Evolutionary conservation across 208 protist species (phyloP).

Genomic region (Herpetomonas tarakana): DNA sequence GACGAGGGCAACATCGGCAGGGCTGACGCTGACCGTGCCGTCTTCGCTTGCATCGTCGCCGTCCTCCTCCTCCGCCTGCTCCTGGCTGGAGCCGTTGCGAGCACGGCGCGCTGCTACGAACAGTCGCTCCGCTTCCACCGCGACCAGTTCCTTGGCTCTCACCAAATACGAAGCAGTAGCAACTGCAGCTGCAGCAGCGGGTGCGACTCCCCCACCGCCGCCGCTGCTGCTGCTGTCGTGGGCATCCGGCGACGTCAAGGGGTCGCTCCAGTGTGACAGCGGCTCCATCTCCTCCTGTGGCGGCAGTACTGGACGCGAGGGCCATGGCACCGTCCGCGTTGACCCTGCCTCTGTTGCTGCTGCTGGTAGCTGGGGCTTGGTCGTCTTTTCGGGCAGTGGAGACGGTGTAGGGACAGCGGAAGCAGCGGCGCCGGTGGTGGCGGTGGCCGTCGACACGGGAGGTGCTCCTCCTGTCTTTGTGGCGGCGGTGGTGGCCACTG

Average conservation of each 20-base stretch:
- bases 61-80: not conserved
- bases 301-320: too few species aligned
- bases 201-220: too few species aligned
- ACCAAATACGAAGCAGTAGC: not conserved
- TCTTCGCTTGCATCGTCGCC: not conserved
- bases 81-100: not conserved
- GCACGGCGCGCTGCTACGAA: not conserved
- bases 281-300: too few species aligned
- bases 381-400: not conserved
- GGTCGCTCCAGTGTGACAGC: too few species aligned
- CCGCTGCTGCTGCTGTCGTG: too few species aligned
- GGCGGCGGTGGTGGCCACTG: too few species aligned
- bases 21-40: not conserved
- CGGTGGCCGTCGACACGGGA: too few species aligned
- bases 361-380: slow-evolving; percentile 12
- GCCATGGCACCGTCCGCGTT: slow-evolving; percentile 9
- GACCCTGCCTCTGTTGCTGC: slow-evolving; percentile 6
- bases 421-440: too few species aligned
- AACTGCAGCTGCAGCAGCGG: too few species aligned
- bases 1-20: not conserved
- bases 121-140: not conserved
- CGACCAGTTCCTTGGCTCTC: slow-evolving; percentile 3
- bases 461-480: too few species aligned
- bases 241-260: too few species aligned
- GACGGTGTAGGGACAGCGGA: too few species aligned